These are phyloP conservation scores for Senna tora DNA, from an alignment of 306 rosid genomes.

Conservation along the genomic window DNA sequence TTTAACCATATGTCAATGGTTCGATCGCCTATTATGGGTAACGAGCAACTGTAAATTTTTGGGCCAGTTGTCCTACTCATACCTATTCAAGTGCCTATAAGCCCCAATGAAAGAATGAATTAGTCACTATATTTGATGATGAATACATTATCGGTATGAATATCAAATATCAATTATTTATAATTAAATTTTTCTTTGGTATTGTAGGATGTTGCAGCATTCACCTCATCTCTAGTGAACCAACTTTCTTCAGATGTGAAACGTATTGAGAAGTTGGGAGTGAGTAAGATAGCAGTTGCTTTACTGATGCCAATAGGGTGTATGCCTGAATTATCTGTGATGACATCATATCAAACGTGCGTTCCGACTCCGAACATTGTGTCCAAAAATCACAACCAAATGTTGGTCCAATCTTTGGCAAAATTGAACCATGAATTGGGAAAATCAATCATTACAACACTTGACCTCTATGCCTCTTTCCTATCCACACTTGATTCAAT, in stretches of 20 bases:
- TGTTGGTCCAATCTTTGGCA: conserved; percentile 36
- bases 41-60: too few relatives aligned
- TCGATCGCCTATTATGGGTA: too few relatives aligned
- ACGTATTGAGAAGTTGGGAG: conserved; percentile 46
- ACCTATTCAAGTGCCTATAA: too few relatives aligned
- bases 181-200: background rate
- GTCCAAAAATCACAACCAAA: conserved; percentile 46
- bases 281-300: conserved; percentile 44
- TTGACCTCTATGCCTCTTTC: conserved; percentile 44
- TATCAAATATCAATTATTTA: too few relatives aligned
- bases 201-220: conserved; percentile 37
- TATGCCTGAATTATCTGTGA: conserved; percentile 32
- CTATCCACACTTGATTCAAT: conserved; percentile 17
- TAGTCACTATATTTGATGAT: too few relatives aligned
- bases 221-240: conserved; percentile 38
- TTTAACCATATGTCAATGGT: too few relatives aligned
- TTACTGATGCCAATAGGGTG: conserved; percentile 58
- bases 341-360: conserved; percentile 23
- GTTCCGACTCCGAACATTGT: conserved; percentile 27
- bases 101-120: too few relatives aligned
- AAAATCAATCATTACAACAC: conserved; percentile 25
- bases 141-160: too few relatives aligned
- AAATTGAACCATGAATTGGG: conserved; percentile 31
- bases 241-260: conserved; percentile 42
- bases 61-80: too few relatives aligned